Evolutionary conservation across 2,329 filamentous ascomycete genomes (phyloP).

Genomic region (Diaporthe citri): DNA sequence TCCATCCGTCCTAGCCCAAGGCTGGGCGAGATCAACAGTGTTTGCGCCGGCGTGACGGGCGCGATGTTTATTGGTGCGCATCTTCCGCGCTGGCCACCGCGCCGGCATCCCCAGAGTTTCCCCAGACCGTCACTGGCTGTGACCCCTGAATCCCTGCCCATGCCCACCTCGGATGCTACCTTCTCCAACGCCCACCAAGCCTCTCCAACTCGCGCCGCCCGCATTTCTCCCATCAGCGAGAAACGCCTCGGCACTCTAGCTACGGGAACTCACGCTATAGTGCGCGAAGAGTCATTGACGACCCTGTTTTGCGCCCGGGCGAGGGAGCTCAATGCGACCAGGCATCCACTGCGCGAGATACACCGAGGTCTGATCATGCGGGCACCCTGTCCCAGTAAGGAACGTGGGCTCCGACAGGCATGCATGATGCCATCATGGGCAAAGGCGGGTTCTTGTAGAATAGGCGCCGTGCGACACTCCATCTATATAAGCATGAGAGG

Average conservation of each 20-base stretch:
- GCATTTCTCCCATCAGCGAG: conserved; percentile 27
- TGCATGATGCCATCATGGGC: conserved; percentile 33
- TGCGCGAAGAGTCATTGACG: conserved; percentile 1
- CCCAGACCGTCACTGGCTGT: conserved; percentile 35
- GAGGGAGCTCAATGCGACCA: neutral
- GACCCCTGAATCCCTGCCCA: conserved; percentile 26
- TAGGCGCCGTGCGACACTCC: neutral
- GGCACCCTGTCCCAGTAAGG: conserved; percentile 6
- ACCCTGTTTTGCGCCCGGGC: neutral
- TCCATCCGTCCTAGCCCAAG: conserved; percentile 24
- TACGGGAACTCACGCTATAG: neutral
- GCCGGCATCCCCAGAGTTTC: conserved; percentile 33
- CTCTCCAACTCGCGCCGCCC: conserved; percentile 19
- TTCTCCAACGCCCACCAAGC: conserved; percentile 28
- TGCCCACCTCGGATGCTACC: conserved; percentile 29
- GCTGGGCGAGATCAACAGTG: conserved; percentile 16
- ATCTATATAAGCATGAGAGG: conserved; percentile 15
- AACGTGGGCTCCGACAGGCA: conserved; percentile 1
- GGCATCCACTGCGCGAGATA: conserved; percentile 22
- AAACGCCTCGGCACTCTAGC: conserved; percentile 4
- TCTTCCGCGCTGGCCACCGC: conserved; percentile 18
- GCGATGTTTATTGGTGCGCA: conserved; percentile 38
- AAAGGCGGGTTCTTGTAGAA: neutral
- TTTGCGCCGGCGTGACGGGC: conserved; percentile 21
- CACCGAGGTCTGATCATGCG: conserved; percentile 32